Conservation (phyloP, 2,329 filamentous ascomycete genomes). For the Aureobasidium musti region DNA sequence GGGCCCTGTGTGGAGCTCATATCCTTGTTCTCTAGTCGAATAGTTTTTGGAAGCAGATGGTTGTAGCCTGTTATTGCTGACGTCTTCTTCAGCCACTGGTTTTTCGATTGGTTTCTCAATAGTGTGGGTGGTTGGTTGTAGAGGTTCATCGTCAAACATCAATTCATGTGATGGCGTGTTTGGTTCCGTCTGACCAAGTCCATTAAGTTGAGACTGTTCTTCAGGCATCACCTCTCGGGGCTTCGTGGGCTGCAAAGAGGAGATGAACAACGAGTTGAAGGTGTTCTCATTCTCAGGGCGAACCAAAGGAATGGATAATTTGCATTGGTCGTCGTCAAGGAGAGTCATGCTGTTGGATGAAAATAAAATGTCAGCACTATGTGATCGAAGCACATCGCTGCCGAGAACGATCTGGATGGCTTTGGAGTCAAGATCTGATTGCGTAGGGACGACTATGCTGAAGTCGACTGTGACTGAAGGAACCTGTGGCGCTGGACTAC, state of each 20-base stretch:
- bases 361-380: conserved; percentile 88
- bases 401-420: conserved; percentile 84
- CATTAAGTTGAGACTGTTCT: conserved; percentile 39
- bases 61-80: neutral
- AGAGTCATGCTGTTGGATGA: conserved; percentile 88
- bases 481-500: conserved; percentile 73
- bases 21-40: conserved; percentile 32
- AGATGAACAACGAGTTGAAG: conserved; percentile 76
- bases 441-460: conserved; percentile 55
- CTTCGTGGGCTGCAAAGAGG: conserved; percentile 34
- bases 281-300: conserved; percentile 81
- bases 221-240: conserved; percentile 23
- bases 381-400: conserved; percentile 79
- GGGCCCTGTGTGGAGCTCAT: neutral
- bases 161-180: neutral
- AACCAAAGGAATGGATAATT: conserved; percentile 86
- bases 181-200: conserved; percentile 36
- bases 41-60: conserved; percentile 35
- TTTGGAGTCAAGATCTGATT: conserved; percentile 53
- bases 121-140: neutral
- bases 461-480: conserved; percentile 81
- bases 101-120: neutral
- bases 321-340: conserved; percentile 82
- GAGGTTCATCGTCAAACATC: neutral
- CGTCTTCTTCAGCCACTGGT: neutral